Evolutionary conservation across 805 yeast species (phyloP).

Genomic region (Candida awuae): DNA sequence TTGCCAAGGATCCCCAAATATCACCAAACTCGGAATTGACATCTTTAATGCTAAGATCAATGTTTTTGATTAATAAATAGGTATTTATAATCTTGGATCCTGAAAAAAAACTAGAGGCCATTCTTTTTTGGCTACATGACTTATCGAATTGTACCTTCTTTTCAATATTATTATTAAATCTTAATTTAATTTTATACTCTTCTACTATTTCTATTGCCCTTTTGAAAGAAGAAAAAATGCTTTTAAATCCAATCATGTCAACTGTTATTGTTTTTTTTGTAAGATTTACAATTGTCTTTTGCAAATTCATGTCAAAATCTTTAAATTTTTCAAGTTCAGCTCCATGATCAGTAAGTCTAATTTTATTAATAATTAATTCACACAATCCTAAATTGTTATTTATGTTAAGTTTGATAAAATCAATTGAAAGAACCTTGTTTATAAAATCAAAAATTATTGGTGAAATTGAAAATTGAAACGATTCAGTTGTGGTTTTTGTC

Average conservation of each 20-base stretch:
- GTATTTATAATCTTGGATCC: slow-evolving; percentile 13
- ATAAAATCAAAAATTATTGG: slow-evolving; percentile 3
- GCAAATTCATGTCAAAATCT: slow-evolving; percentile 21
- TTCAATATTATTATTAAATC: not conserved
- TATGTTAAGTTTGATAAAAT: not conserved
- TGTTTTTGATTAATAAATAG: slow-evolving; percentile 12
- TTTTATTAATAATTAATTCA: slow-evolving; percentile 16
- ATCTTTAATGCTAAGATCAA: slow-evolving; percentile 13
- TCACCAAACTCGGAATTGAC: slow-evolving; percentile 30
- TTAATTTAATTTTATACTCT: not conserved
- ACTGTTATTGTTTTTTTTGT: slow-evolving; percentile 8
- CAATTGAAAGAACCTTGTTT: not conserved
- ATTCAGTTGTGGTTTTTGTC: slow-evolving; percentile 1
- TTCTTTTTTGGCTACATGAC: slow-evolving; percentile 14
- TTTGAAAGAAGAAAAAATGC: not conserved
- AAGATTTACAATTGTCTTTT: slow-evolving; percentile 6
- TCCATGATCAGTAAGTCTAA: slow-evolving; percentile 5
- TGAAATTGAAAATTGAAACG: not conserved
- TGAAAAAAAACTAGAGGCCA: slow-evolving; percentile 23
- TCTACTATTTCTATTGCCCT: no score
- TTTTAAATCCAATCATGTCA: slow-evolving; percentile 7
- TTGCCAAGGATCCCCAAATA: slow-evolving; percentile 15
- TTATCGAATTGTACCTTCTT: slow-evolving; percentile 5
- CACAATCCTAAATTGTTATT: not conserved
- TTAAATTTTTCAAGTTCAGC: slow-evolving; percentile 11